These are phyloP conservation scores for Aspergillus ochraceoroseus DNA, from an alignment of 2,329 filamentous ascomycete species.

Conservation along the genomic window DNA sequence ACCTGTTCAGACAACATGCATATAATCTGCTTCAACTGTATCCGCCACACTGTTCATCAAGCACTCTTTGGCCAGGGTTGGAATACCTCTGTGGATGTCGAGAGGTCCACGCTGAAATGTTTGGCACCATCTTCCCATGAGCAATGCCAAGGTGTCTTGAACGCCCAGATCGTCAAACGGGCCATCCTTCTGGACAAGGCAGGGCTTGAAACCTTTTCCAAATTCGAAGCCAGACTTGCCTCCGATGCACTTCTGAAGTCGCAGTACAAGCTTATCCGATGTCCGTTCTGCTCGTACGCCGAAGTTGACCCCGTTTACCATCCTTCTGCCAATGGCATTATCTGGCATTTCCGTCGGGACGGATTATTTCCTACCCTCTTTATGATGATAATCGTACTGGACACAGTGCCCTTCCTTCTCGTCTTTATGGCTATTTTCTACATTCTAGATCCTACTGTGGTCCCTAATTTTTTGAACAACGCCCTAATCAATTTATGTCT, in stretches of 20 bases:
- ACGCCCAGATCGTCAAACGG: constrained; percentile 62
- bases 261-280: constrained; percentile 69
- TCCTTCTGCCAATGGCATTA: constrained; percentile 49
- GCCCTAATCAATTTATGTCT: constrained; percentile 65
- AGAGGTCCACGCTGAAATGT: constrained; percentile 71
- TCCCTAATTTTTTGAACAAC: constrained; percentile 50
- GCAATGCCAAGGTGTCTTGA: constrained; percentile 68
- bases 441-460: constrained; percentile 50
- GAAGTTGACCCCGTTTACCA: constrained; percentile 76
- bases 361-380: constrained; percentile 52
- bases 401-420: constrained; percentile 43
- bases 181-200: constrained; percentile 67
- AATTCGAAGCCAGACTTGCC: constrained; percentile 73
- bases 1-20: constrained; percentile 43
- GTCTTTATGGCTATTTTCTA: constrained; percentile 56
- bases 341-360: constrained; percentile 55
- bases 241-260: constrained; percentile 70
- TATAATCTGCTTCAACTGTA: constrained; percentile 62
- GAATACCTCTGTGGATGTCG: constrained; percentile 69
- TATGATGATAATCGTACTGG: constrained; percentile 42
- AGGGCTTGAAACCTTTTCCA: constrained; percentile 65
- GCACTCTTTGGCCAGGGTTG: constrained; percentile 92
- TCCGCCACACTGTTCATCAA: constrained; percentile 75
- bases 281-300: constrained; percentile 87
- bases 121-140: constrained; percentile 66